Conservation (phyloP, 148 eudicot species). For the Oxyria digyna region DNA sequence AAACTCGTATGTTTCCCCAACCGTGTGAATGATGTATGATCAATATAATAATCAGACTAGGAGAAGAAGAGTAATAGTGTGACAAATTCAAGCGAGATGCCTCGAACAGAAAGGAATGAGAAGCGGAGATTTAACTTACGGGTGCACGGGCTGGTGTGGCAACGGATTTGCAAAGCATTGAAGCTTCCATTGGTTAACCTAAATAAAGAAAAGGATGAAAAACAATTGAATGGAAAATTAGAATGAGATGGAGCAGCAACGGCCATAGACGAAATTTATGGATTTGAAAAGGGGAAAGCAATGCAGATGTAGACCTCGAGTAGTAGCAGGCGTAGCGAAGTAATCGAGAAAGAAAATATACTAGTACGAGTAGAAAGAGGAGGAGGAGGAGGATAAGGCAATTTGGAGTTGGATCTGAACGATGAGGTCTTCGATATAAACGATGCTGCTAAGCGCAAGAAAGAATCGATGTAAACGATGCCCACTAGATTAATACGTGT, state of each 20-base stretch:
- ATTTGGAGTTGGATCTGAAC: background rate
- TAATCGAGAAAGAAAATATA: background rate
- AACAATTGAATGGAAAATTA: background rate
- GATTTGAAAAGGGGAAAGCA: background rate
- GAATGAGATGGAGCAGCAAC: background rate
- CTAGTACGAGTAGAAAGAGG: too few species aligned
- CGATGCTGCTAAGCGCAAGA: too few species aligned
- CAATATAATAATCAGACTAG: background rate
- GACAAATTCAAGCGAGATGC: background rate
- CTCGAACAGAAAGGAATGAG: background rate
- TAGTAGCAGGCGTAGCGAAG: background rate
- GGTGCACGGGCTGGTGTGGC: background rate
- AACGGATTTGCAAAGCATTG: conserved; percentile 7
- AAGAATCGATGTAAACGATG: too few species aligned
- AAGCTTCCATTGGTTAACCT: conserved; percentile 3
- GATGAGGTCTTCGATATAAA: background rate
- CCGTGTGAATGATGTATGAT: background rate
- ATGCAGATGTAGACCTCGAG: background rate
- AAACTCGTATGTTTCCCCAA: background rate
- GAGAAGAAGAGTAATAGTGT: background rate
- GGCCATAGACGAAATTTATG: background rate
- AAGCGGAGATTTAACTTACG: background rate
- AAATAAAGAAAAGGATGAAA: background rate
- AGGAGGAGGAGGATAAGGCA: background rate
- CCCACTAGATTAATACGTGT: too few species aligned